phyloP scores from a whole-genome alignment of 108 stramenopile species.

The Fragilaria crotonensis region DNA sequence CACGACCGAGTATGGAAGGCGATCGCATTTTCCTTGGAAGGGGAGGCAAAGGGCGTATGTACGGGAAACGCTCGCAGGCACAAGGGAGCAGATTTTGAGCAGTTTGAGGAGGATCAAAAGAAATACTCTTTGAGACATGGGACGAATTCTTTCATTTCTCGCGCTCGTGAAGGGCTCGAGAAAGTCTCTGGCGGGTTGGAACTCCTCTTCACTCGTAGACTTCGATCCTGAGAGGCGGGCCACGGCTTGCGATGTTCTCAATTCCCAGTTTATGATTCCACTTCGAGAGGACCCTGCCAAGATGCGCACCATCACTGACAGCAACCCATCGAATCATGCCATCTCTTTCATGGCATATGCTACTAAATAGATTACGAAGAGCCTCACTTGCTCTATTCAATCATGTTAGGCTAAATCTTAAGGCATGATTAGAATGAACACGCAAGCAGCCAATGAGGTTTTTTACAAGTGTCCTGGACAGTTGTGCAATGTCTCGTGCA shows the following conservation, averaged over 20 bases:
- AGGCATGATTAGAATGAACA: too few relatives aligned
- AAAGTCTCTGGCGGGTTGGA: constrained; percentile 86
- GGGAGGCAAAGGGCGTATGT: neutral
- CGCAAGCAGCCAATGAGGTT: too few relatives aligned
- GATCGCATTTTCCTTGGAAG: constrained; percentile 17
- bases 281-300: constrained; percentile 48
- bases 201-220: constrained; percentile 48
- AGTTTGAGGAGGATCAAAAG: constrained; percentile 45
- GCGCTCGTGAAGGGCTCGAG: constrained; percentile 45
- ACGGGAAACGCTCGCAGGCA: constrained; percentile 1
- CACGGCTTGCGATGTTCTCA: constrained; percentile 65
- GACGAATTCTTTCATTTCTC: constrained; percentile 47
- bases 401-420: too few relatives aligned
- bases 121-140: constrained; percentile 54
- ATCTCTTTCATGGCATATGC: too few relatives aligned
- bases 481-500: too few relatives aligned
- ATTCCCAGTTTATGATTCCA: constrained; percentile 63
- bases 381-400: too few relatives aligned
- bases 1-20: constrained; percentile 30
- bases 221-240: constrained; percentile 66
- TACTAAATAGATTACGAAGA: too few relatives aligned
- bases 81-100: constrained; percentile 24
- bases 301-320: too few relatives aligned
- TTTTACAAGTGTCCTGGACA: too few relatives aligned
- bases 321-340: too few relatives aligned